These are phyloP conservation scores for Diaporthe ilicicola DNA, from an alignment of 2,329 filamentous ascomycete species.

Conservation along the genomic window DNA sequence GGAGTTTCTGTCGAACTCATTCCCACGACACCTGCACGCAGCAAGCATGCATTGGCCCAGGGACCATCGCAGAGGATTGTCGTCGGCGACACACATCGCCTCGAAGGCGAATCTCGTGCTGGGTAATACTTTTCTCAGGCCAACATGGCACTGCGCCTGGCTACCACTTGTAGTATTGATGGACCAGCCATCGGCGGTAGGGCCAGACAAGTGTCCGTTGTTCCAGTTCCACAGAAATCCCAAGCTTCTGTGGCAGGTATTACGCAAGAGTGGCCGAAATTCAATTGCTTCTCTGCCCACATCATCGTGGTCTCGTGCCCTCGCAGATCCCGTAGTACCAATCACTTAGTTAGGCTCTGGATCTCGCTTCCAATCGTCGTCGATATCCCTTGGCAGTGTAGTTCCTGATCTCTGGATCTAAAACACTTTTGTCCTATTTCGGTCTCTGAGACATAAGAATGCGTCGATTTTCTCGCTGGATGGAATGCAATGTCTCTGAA, in stretches of 20 bases:
- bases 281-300: neutral
- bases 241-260: neutral
- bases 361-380: neutral
- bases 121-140: neutral
- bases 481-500: neutral
- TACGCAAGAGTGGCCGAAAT: neutral
- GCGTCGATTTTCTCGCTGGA: neutral
- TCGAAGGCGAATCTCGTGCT: neutral
- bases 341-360: neutral
- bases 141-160: neutral
- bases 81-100: neutral
- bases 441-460: neutral
- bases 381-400: neutral
- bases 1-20: neutral
- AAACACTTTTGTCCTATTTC: neutral
- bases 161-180: neutral
- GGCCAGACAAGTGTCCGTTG: too few species aligned
- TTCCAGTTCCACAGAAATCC: neutral
- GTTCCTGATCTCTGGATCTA: neutral
- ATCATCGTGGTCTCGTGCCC: neutral
- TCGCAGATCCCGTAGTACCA: neutral
- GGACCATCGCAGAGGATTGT: neutral
- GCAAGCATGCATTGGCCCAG: too few species aligned
- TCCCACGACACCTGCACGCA: neutral
- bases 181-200: neutral